These are phyloP conservation scores for Imleria badia DNA, from an alignment of 768 basidiomycete species.

Conservation along the genomic window DNA sequence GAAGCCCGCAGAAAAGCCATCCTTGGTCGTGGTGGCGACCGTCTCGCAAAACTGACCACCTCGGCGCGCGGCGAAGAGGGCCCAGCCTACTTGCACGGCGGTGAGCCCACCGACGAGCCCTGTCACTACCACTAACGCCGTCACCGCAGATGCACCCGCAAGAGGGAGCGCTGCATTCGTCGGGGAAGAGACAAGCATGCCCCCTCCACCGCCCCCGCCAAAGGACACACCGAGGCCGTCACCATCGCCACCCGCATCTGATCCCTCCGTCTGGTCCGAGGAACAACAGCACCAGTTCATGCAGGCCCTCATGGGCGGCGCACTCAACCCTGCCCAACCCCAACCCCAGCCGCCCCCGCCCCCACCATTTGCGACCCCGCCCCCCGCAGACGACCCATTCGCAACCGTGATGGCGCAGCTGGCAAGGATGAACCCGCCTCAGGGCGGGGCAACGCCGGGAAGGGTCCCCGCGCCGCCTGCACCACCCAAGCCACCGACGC, in stretches of 20 bases:
- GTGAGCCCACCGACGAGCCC: slow-evolving; percentile 21
- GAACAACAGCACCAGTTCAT: slow-evolving; percentile 71
- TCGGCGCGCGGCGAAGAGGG: slow-evolving; percentile 72
- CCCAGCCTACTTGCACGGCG: slow-evolving; percentile 51
- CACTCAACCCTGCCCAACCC: slow-evolving; percentile 29
- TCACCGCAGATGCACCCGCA: slow-evolving; percentile 9
- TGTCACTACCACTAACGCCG: not conserved
- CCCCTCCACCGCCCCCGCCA: slow-evolving; percentile 22
- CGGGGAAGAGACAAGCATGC: slow-evolving; percentile 36
- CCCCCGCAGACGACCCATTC: slow-evolving; percentile 42
- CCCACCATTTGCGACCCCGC: slow-evolving; percentile 3
- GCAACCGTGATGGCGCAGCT: slow-evolving; percentile 41
- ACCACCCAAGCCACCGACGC: slow-evolving; percentile 38
- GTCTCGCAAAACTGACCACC: slow-evolving; percentile 77
- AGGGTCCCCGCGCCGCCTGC: slow-evolving; percentile 27
- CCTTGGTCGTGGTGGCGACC: slow-evolving; percentile 65
- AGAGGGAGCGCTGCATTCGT: slow-evolving; percentile 32
- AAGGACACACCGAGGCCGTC: slow-evolving; percentile 27
- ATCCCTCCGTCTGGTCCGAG: slow-evolving; percentile 62
- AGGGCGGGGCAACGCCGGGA: slow-evolving; percentile 18
- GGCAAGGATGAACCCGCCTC: slow-evolving; percentile 25
- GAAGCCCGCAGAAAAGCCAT: slow-evolving; percentile 80
- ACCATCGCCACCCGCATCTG: slow-evolving; percentile 33
- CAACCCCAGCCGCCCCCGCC: slow-evolving; percentile 8
- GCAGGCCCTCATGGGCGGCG: slow-evolving; percentile 54